Base-by-base conservation (phyloP, 2,329 filamentous ascomycete genomes). In the Trichophaea hybrida region DNA sequence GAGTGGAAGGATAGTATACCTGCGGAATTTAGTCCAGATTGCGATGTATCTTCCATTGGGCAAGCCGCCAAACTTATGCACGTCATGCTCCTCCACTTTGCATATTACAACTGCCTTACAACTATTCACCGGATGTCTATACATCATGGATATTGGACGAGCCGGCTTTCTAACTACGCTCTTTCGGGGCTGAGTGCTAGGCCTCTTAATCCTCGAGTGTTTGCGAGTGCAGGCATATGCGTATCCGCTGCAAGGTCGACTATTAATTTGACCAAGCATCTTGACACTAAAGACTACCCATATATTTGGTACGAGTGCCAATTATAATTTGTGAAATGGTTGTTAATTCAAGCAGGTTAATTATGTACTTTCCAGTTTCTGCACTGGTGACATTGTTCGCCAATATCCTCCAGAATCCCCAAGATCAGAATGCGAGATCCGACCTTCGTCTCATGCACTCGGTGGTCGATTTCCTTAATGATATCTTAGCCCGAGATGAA, bases 101-200 rank as follows among this genome's bases (percentile, higher is more conserved):
- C 88, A 1, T 98, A 98, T 73, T 97, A 97, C 75, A 98, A 98
- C 71, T 96, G 90, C 68, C 75, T 98, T 55, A 96, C 91, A 0
- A 98, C 93, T 0, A 96, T 98, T 65, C 93, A 98, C 71, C 87
- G 93, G 55, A 98, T 97, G 93, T 94, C 88, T 46, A 86, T 97
- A 34, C 93, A 97, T 68, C 90, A 96, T 70, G 93, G 93, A 12
- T 96, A 95, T 74, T 98, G 93, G 93, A 97, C 91, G 1, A 96
- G 88, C 69, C 82, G 93, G 40, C 74, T 98, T 44, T 94, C 90
- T 40, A 91, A 97, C 69, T 97, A 89, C 69, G 93, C 93, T 13
- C 93, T 97, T 59, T 88, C 95, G 71, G 93, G 93, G 0, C 76
- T 96, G 46, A 97, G 97, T 71, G 85, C 90, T 0, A 80, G 86